phyloP scores from a whole-genome alignment of 257 asterid genomes.

The Ballota nigra region DNA sequence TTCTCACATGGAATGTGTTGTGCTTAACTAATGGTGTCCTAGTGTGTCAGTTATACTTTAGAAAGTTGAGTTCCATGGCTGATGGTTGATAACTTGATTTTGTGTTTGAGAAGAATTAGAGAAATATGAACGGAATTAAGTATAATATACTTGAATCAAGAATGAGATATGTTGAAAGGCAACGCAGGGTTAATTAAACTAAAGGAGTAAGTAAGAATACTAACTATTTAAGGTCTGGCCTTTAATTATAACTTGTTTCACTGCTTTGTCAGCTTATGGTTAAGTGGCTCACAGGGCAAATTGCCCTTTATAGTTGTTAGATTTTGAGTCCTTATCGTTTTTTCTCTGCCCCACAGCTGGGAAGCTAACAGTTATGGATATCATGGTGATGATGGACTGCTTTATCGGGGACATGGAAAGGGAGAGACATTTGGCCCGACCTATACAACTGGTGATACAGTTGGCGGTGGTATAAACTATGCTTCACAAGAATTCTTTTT shows the following conservation, averaged over 20 bases:
- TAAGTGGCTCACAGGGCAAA: neutral
- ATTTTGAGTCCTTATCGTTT: slow-evolving; percentile 17
- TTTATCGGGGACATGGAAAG: slow-evolving; percentile 85
- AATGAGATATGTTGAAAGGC: neutral
- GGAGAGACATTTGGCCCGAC: slow-evolving; percentile 93
- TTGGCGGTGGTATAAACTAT: slow-evolving; percentile 94
- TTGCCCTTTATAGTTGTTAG: slow-evolving; percentile 1
- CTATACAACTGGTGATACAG: slow-evolving; percentile 78
- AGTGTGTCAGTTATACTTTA: neutral
- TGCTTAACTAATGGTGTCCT: neutral
- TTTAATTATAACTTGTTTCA: slow-evolving; percentile 1
- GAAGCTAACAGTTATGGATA: slow-evolving; percentile 91
- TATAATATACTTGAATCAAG: neutral
- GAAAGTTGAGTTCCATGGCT: neutral
- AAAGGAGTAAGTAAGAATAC: slow-evolving; percentile 3
- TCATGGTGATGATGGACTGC: slow-evolving; percentile 91
- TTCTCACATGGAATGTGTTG: neutral
- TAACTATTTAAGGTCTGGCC: neutral
- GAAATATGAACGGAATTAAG: neutral
- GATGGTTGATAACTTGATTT: neutral
- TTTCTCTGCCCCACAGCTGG: slow-evolving; percentile 57
- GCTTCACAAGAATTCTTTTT: slow-evolving; percentile 80
- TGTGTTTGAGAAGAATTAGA: slow-evolving; percentile 2
- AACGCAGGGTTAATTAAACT: neutral
- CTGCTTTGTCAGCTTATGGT: neutral